Percentiles rank a stretch among this genome's conserved stretches.
These are phyloP conservation scores for Vickermania spadyakhi DNA, from an alignment of 208 protist species.

Conservation along the genomic window DNA sequence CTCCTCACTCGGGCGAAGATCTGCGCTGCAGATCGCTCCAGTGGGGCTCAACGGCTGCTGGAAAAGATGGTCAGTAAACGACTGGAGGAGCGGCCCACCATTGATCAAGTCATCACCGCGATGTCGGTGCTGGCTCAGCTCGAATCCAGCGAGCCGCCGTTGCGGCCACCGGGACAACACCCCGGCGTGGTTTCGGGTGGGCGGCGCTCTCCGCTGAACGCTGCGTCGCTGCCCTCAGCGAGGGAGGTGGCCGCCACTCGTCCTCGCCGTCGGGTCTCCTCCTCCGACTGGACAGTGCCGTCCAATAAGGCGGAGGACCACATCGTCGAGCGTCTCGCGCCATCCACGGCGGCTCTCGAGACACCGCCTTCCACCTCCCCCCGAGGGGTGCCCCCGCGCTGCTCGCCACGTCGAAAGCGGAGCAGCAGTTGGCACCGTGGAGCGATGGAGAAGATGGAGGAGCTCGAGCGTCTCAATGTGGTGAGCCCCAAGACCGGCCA, in stretches of 20 bases:
- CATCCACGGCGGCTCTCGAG: background rate
- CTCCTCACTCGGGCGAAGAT: constrained; percentile 20
- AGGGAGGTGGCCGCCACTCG: background rate
- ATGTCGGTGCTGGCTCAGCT: background rate
- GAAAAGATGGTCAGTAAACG: background rate
- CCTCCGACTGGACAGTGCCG: background rate
- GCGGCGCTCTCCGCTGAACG: too few species aligned
- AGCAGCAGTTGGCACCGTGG: background rate
- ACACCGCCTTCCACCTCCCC: background rate
- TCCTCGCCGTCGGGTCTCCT: background rate
- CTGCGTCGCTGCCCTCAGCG: background rate
- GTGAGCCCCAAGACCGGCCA: background rate
- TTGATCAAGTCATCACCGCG: background rate
- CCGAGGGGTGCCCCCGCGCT: background rate
- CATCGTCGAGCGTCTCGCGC: background rate
- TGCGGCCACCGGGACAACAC: background rate
- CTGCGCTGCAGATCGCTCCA: constrained; percentile 2
- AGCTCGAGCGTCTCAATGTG: background rate
- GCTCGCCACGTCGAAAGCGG: background rate
- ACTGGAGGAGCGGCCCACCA: background rate
- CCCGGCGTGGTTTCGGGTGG: background rate
- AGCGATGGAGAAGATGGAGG: constrained; percentile 3
- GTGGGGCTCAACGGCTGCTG: background rate
- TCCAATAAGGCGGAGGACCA: background rate
- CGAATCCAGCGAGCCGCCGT: background rate